phyloP scores from a whole-genome alignment of 306 rosid genomes.

The Vachellia pachyceras region DNA sequence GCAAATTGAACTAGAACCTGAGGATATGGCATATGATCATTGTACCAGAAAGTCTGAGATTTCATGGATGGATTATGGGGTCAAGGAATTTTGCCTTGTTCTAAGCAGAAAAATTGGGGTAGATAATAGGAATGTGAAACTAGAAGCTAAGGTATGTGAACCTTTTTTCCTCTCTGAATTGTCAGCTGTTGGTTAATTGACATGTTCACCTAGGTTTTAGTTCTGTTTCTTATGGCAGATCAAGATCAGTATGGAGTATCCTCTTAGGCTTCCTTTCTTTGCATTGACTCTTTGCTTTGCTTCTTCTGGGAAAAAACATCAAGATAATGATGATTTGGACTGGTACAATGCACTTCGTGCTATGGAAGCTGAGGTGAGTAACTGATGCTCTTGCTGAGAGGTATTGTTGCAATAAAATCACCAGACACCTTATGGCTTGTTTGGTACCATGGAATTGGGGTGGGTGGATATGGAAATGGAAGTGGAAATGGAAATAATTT shows the following conservation, averaged over 20 bases:
- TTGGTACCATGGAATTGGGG: too few relatives aligned
- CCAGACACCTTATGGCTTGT: conserved; percentile 17
- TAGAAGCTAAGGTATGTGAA: conserved; percentile 79
- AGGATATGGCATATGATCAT: conserved; percentile 45
- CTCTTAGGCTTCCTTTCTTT: conserved; percentile 86
- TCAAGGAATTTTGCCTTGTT: conserved; percentile 70
- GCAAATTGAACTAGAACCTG: conserved; percentile 55
- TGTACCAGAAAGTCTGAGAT: conserved; percentile 44
- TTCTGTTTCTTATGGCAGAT: conserved; percentile 58
- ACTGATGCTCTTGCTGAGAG: conserved; percentile 14
- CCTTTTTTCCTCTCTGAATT: conserved; percentile 29
- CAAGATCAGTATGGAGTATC: conserved; percentile 86
- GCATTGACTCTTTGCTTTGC: conserved; percentile 54
- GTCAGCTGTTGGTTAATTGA: conserved; percentile 30
- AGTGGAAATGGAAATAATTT: too few relatives aligned
- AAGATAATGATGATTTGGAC: conserved; percentile 52
- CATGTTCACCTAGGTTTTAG: conserved; percentile 32
- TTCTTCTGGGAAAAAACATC: conserved; percentile 55
- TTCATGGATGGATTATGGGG: conserved; percentile 73
- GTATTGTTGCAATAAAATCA: conserved; percentile 19
- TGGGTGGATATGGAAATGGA: too few relatives aligned
- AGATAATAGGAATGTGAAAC: conserved; percentile 52
- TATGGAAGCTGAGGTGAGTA: conserved; percentile 90
- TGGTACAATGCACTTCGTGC: conserved; percentile 91
- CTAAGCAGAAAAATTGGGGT: conserved; percentile 55